Conservation (phyloP, 441 rosid species). For the Syzygium malaccense region DNA sequence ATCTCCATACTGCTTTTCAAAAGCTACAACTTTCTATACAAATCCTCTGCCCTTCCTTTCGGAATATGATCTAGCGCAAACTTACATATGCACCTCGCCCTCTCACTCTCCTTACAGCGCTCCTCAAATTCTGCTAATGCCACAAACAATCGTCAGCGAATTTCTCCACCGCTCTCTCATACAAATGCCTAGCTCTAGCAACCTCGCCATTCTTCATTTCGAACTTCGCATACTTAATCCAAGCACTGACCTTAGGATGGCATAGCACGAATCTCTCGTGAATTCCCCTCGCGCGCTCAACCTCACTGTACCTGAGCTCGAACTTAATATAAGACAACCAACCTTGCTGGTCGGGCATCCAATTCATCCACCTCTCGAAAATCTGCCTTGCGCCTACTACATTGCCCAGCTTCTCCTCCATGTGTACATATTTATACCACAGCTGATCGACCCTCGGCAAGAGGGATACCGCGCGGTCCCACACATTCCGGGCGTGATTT, state of each 20-base stretch:
- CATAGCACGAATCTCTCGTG: slow-evolving; percentile 53
- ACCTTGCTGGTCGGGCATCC: slow-evolving; percentile 85
- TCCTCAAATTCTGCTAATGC: slow-evolving; percentile 85
- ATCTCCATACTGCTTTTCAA: slow-evolving; percentile 87
- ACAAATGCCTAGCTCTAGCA: slow-evolving; percentile 46
- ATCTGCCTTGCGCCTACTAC: slow-evolving; percentile 76
- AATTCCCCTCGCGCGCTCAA: slow-evolving; percentile 47
- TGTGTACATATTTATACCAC: slow-evolving; percentile 85
- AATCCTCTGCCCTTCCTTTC: slow-evolving; percentile 79
- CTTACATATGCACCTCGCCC: slow-evolving; percentile 73
- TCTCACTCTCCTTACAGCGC: slow-evolving; percentile 65
- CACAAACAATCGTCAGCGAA: slow-evolving; percentile 71
- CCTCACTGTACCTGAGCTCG: slow-evolving; percentile 60
- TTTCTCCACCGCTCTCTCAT: slow-evolving; percentile 65
- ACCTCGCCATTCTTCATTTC: slow-evolving; percentile 81
- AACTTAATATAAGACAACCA: slow-evolving; percentile 80
- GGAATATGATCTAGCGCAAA: slow-evolving; percentile 81
- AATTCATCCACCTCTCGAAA: slow-evolving; percentile 85
- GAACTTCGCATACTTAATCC: slow-evolving; percentile 67
- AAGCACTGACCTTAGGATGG: slow-evolving; percentile 60
- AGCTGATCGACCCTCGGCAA: slow-evolving; percentile 82
- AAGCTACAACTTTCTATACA: slow-evolving; percentile 69
- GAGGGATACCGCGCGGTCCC: slow-evolving; percentile 74
- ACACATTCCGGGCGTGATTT: slow-evolving; percentile 72
- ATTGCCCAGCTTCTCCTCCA: slow-evolving; percentile 87